Evolutionary conservation across 257 asterid genomes (phyloP).

Genomic region (Knoxia roxburghii): DNA sequence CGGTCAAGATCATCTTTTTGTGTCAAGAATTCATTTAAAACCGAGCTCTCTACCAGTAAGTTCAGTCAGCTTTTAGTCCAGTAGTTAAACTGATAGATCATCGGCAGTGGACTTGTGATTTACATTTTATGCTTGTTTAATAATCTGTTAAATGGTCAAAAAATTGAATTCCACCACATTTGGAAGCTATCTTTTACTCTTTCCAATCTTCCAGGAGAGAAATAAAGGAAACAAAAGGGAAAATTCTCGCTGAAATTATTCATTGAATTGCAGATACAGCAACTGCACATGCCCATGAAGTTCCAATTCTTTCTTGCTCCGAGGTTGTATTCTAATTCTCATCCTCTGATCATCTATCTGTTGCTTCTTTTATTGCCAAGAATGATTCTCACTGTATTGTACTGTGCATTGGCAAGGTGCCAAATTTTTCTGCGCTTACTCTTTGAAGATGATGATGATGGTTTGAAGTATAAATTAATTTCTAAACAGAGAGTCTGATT

Average conservation of each 20-base stretch:
- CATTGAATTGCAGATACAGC: conserved; percentile 31
- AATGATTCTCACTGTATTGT: background rate
- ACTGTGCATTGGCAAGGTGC: background rate
- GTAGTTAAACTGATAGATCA: background rate
- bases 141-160: background rate
- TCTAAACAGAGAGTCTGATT: background rate
- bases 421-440: background rate
- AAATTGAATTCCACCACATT: background rate
- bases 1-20: conserved; percentile 20
- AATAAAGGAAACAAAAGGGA: background rate
- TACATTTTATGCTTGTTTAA: background rate
- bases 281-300: conserved; percentile 27
- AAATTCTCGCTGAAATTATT: background rate
- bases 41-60: conserved; percentile 45
- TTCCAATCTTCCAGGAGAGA: background rate
- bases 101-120: background rate
- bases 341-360: background rate
- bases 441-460: background rate
- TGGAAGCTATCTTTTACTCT: background rate
- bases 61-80: background rate
- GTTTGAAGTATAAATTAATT: background rate
- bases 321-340: conserved; percentile 47
- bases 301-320: conserved; percentile 62
- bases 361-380: background rate
- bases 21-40: conserved; percentile 33